Percentiles rank a stretch among this genome's conserved stretches.
These are phyloP conservation scores for Teunomyces gatunensis DNA, from an alignment of 805 yeast species.

Conservation along the genomic window DNA sequence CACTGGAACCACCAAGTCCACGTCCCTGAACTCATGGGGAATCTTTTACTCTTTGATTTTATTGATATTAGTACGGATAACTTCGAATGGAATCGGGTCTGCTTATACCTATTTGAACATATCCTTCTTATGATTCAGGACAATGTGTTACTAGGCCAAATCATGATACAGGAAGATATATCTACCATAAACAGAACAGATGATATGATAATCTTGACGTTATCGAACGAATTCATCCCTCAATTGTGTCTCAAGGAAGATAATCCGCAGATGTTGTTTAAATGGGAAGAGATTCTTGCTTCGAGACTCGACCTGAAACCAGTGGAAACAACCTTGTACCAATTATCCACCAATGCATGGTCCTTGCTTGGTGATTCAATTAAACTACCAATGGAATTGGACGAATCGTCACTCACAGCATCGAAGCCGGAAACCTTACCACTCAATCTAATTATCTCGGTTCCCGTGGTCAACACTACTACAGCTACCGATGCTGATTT, in stretches of 20 bases:
- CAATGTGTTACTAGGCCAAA: constrained; percentile 37
- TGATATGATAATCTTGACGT: constrained; percentile 28
- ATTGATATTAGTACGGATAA: constrained; percentile 44
- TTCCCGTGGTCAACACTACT: constrained; percentile 38
- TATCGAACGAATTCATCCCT: constrained; percentile 42
- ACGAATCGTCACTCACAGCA: constrained; percentile 34
- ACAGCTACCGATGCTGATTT: constrained; percentile 26
- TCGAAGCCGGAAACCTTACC: constrained; percentile 40
- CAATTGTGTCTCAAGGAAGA: constrained; percentile 37
- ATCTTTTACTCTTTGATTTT: constrained; percentile 39
- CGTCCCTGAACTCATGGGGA: constrained; percentile 15
- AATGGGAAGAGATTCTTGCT: constrained; percentile 39
- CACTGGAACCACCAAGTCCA: constrained; percentile 8
- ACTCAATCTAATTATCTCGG: constrained; percentile 41
- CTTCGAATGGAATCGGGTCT: constrained; percentile 37
- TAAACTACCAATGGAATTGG: constrained; percentile 38
- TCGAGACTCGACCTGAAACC: constrained; percentile 5
- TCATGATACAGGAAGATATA: constrained; percentile 37
- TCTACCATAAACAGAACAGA: constrained; percentile 23
- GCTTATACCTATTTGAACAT: constrained; percentile 32
- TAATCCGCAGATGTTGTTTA: constrained; percentile 30
- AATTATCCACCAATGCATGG: constrained; percentile 54
- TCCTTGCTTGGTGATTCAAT: constrained; percentile 29
- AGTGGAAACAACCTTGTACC: constrained; percentile 26
- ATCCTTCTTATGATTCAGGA: constrained; percentile 25